Conservation (phyloP, 192 early-diverging fungal genomes). For the Rhizoclosmatium sp. region DNA sequence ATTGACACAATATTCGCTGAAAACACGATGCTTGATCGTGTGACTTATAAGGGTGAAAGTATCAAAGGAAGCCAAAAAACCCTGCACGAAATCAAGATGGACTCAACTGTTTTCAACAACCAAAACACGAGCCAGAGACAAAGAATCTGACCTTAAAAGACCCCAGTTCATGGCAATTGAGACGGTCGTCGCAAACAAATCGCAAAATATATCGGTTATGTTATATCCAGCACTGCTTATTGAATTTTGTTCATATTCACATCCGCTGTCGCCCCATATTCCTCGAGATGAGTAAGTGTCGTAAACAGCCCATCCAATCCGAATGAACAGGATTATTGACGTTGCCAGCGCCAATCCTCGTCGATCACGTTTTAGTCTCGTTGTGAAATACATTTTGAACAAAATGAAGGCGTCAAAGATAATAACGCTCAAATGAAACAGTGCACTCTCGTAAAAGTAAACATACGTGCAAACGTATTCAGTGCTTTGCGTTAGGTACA, state of each 20-base stretch:
- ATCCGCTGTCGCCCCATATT: neutral
- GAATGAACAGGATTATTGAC: neutral
- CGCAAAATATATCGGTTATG: neutral
- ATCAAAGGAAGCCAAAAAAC: no score
- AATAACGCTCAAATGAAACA: neutral
- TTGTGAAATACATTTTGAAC: neutral
- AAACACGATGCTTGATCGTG: no score
- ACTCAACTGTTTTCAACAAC: neutral
- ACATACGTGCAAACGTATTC: neutral
- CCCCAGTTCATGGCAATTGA: neutral
- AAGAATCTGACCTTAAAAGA: neutral
- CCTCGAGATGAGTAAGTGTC: neutral
- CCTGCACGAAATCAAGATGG: no score
- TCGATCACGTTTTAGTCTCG: neutral
- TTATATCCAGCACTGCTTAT: neutral
- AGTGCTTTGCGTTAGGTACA: neutral
- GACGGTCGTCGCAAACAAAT: neutral
- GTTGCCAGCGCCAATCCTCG: neutral
- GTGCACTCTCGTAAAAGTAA: neutral
- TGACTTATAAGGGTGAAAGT: no score
- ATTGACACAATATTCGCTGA: no score
- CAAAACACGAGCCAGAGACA: neutral
- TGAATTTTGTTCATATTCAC: neutral
- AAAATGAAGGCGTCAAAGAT: neutral
- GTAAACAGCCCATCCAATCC: neutral